phyloP scores from a whole-genome alignment of 495 filamentous ascomycete genomes.

The Penicillium desertorum region DNA sequence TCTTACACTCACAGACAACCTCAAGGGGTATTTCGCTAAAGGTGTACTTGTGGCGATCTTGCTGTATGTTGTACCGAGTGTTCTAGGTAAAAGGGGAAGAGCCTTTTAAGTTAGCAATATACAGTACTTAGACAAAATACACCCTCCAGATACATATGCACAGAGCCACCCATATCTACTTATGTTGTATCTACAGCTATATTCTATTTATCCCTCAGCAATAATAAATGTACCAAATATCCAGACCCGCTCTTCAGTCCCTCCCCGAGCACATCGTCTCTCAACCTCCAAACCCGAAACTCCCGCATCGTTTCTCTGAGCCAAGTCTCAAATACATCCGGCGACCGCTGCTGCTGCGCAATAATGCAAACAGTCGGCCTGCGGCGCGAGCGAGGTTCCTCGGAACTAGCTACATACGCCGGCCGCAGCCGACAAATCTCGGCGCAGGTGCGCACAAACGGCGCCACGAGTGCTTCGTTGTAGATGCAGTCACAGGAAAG shows the following conservation, averaged over 20 bases:
- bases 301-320: slow-evolving; percentile 58
- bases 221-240: slow-evolving; percentile 46
- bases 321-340: slow-evolving; percentile 84
- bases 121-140: background rate
- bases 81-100: background rate
- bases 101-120: background rate
- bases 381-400: slow-evolving; percentile 12
- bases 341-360: slow-evolving; percentile 80
- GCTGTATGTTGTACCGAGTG: background rate
- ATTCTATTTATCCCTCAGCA: slow-evolving; percentile 24
- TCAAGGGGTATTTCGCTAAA: no score
- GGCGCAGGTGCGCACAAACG: slow-evolving; percentile 81
- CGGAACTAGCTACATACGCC: slow-evolving; percentile 14
- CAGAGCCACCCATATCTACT: background rate
- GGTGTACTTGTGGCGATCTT: no score
- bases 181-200: background rate
- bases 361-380: slow-evolving; percentile 66
- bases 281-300: slow-evolving; percentile 79
- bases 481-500: slow-evolving; percentile 89
- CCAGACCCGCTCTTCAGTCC: slow-evolving; percentile 54
- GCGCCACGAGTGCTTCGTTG: slow-evolving; percentile 77
- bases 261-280: slow-evolving; percentile 55
- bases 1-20: no score
- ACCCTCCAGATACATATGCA: background rate
- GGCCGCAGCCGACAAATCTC: slow-evolving; percentile 65